Conservation (phyloP, 2,329 filamentous ascomycete genomes). For the Podosphaera fusca region DNA sequence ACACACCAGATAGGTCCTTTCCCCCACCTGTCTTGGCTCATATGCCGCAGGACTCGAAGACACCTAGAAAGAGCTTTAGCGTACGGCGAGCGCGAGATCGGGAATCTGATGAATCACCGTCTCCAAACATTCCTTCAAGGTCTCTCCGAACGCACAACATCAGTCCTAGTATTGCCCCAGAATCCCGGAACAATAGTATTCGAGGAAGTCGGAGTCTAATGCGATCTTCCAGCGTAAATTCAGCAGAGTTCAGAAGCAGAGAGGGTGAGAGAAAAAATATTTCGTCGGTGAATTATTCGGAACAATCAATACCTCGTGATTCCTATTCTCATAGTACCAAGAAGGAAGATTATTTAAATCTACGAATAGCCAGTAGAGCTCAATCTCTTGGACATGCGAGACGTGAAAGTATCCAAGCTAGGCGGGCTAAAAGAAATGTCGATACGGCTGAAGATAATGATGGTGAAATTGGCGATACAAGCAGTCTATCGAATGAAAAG, state of each 20-base stretch:
- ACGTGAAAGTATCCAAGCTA: slow-evolving; percentile 75
- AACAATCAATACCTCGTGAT: slow-evolving; percentile 38
- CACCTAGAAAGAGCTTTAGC: slow-evolving; percentile 71
- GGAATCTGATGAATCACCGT: slow-evolving; percentile 22
- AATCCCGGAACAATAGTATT: slow-evolving; percentile 33
- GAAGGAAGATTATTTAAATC: slow-evolving; percentile 22
- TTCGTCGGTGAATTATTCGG: slow-evolving; percentile 55
- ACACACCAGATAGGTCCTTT: slow-evolving; percentile 34
- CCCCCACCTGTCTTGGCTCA: slow-evolving; percentile 60
- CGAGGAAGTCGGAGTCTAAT: slow-evolving; percentile 48
- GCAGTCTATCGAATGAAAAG: slow-evolving; percentile 35
- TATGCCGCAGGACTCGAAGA: slow-evolving; percentile 42
- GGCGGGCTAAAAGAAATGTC: slow-evolving; percentile 46
- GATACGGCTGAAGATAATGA: slow-evolving; percentile 86
- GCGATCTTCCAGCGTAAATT: slow-evolving; percentile 79
- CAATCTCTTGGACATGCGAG: slow-evolving; percentile 79
- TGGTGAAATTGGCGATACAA: slow-evolving; percentile 43
- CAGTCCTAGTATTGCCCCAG: slow-evolving; percentile 54
- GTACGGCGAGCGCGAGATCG: slow-evolving; percentile 40
- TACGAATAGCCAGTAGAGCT: slow-evolving; percentile 43
- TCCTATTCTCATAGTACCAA: slow-evolving; percentile 21
- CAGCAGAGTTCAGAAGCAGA: slow-evolving; percentile 54
- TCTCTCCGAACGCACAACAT: slow-evolving; percentile 51
- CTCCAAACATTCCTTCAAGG: slow-evolving; percentile 26
- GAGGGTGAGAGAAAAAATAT: slow-evolving; percentile 32